Conservation (phyloP, 345 rosid genomes). For the Eucalyptus viminalis region DNA sequence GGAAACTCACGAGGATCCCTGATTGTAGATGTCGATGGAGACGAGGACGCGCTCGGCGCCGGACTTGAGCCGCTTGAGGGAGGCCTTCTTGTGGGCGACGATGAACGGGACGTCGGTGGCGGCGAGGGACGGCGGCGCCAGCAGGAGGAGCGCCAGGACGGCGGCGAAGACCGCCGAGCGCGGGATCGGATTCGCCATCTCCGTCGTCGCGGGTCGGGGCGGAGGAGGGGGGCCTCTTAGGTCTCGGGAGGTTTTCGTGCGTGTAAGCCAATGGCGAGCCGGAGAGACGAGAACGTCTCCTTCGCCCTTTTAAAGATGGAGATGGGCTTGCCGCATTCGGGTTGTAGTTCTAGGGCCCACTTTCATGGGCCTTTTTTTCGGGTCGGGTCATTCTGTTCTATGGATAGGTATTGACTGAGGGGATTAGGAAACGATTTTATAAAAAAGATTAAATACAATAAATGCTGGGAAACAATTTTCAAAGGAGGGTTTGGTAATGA, state of each 20-base stretch:
- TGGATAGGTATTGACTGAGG: neutral
- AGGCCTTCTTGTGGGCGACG: constrained; percentile 88
- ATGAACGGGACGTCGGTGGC: constrained; percentile 76
- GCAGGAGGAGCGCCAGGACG: constrained; percentile 20
- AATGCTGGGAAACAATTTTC: neutral
- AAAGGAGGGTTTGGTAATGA: neutral
- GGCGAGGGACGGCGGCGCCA: constrained; percentile 35
- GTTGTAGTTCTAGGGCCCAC: neutral
- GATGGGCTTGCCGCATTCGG: neutral
- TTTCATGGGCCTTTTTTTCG: neutral
- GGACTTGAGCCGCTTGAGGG: constrained; percentile 67
- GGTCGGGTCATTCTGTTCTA: neutral
- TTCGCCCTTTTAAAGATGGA: neutral
- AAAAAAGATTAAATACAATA: neutral
- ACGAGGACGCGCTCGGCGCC: constrained; percentile 85
- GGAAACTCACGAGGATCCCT: constrained; percentile 70
- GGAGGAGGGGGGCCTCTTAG: neutral
- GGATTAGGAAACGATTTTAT: neutral
- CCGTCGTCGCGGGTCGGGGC: neutral
- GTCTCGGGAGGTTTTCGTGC: neutral
- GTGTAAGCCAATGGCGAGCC: neutral
- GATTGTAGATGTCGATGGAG: constrained; percentile 81
- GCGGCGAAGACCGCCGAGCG: constrained; percentile 20
- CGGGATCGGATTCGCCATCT: constrained; percentile 15
- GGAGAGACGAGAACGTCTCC: neutral